These are phyloP conservation scores for Pythium inflatum DNA, from an alignment of 352 stramenopile genomes.

Conservation along the genomic window DNA sequence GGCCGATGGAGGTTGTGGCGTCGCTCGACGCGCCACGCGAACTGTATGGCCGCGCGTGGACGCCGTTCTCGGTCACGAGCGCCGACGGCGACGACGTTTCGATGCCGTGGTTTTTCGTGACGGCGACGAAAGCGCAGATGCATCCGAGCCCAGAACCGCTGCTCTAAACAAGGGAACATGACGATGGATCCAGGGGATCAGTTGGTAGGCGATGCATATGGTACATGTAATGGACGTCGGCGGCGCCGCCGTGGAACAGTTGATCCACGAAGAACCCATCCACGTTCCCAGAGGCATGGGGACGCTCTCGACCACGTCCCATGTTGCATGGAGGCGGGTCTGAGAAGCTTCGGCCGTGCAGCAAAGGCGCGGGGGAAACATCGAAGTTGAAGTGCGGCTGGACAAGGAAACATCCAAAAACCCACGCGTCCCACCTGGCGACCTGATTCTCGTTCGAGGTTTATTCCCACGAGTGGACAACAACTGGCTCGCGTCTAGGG, in stretches of 20 bases:
- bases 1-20: slow-evolving; percentile 46
- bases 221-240: too few relatives aligned
- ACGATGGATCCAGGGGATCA: too few relatives aligned
- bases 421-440: background rate
- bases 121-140: slow-evolving; percentile 24
- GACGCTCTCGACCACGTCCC: too few relatives aligned
- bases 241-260: too few relatives aligned
- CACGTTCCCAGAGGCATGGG: too few relatives aligned
- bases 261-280: too few relatives aligned
- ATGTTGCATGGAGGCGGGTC: too few relatives aligned
- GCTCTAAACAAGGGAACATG: too few relatives aligned
- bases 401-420: slow-evolving; percentile 18
- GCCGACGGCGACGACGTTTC: slow-evolving; percentile 22
- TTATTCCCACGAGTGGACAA: background rate
- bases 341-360: slow-evolving; percentile 13
- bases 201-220: too few relatives aligned
- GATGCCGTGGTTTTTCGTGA: slow-evolving; percentile 36
- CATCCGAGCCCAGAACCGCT: background rate
- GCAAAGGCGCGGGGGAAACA: slow-evolving; percentile 13
- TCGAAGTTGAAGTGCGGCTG: slow-evolving; percentile 29
- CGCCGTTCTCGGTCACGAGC: background rate
- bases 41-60: slow-evolving; percentile 54
- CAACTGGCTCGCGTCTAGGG: background rate
- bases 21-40: slow-evolving; percentile 29
- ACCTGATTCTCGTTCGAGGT: slow-evolving; percentile 4